Base-by-base conservation (phyloP, 106 monocot species). In the Amphibolis antarctica region DNA sequence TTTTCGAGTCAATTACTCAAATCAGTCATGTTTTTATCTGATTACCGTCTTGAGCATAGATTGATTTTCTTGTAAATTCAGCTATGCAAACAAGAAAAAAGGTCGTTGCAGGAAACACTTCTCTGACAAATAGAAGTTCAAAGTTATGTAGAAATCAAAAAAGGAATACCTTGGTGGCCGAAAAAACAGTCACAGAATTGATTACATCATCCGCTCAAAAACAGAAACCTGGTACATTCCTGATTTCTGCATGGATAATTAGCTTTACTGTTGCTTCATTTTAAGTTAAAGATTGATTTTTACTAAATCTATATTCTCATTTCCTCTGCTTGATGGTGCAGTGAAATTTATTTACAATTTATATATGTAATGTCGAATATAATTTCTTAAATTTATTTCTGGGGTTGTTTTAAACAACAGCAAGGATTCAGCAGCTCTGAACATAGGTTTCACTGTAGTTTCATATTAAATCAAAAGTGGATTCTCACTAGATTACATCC, bases 81-180 rank as follows among this genome's bases (percentile, higher is more conserved):
- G 21, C 24, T 25, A 88, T 88, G 88, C 83, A 88, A 71, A 88
- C 81, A 24, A 66, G 76, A 67, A 88, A 73, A 70, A 88, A 84
- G 44, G 18, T 71, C 71, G 59, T 55, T 71, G 60, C 79, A 26
- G 74, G 42, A 69, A 77, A 51, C 63, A 49, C 59, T 63, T 54
- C 63, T 21, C 63, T 27, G 59, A 75, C 78, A 18, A 45, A 48
- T 55, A 60, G 49, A 53, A 73, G 64, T 26, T 28, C 68, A 62
- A 83, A 55, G 66, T 45, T 57, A n/a, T 59, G 56, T 46, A 78
- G 88, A 61, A 66, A 69, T 48, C 70, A 64, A 15, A 88, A 73
- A 78, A 80, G 69, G 63, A 69, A 29, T n/a, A 57, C 65, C 18
- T 13, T 60, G 4, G 43, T 49, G 24, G 18, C 76, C 60, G 88